Base-by-base conservation (phyloP, 306 rosid species). In the Luffa aegyptiaca region DNA sequence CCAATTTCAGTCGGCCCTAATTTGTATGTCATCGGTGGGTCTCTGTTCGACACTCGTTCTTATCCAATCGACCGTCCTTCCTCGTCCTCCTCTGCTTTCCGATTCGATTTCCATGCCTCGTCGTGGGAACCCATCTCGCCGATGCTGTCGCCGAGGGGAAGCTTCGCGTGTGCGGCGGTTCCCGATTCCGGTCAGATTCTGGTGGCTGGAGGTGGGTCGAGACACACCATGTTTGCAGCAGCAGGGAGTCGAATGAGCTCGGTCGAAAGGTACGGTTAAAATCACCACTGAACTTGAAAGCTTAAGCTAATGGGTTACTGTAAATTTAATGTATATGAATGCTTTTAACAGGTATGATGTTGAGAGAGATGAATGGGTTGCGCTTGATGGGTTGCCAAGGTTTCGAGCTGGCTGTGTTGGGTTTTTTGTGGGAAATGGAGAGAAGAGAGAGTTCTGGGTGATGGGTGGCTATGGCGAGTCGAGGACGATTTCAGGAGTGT, bases 391-490 rank as follows among this genome's bases (percentile, higher is more conserved):
- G 18, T 68, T 92, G 70, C 97, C 98, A 8, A 79, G 83, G 1
- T 85, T 83, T 58, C 88, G 98, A 11, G 97, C 98, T 0, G 97
- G 98, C 4, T 92, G 98, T 37, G 93, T 86, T 41, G 98, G 98
- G 35, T 92, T 94, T 68, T 69, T 92, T 5, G 90, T 83, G 39
- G 80, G 88, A n/a, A 82, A 72, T 5, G 89, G 81, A 55, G 85
- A 77, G 21, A 79, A 77, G 72, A 82, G 80, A 72, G 94, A 92
- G 78, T 94, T 94, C 44, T 90, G 97, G 95, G 98, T 92, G 78
- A 85, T 94, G 87, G 98, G 98, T 48, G 97, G 98, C 20, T 91
- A 91, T 41, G 94, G 97, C 13, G 89, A 87, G 55, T 75, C 94
- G 0, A 89, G 97, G 84, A 92, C 97, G 5, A 89, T 94, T 55